Evolutionary conservation across 805 yeast genomes (phyloP).

Genomic region (Lipomyces anomalus): DNA sequence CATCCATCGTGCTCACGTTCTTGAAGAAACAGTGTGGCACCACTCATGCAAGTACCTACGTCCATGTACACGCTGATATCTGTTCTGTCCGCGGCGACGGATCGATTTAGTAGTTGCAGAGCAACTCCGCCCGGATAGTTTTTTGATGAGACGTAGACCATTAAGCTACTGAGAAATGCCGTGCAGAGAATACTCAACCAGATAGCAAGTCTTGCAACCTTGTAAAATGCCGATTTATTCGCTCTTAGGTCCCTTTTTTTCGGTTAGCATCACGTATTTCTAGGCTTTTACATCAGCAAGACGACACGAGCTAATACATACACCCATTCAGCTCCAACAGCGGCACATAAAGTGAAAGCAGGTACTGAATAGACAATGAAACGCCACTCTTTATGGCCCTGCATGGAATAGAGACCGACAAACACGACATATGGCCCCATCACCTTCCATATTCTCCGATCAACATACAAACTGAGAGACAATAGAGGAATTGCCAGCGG

Average conservation of each 20-base stretch:
- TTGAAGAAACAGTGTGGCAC: constrained; percentile 71
- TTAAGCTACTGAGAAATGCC: constrained; percentile 42
- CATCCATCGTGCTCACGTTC: constrained; percentile 33
- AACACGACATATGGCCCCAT: constrained; percentile 49
- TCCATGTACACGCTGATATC: constrained; percentile 60
- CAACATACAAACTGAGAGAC: constrained; percentile 42
- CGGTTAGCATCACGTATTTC: constrained; percentile 8
- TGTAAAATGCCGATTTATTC: constrained; percentile 32
- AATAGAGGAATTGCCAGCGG: constrained; percentile 35
- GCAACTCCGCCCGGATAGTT: constrained; percentile 93
- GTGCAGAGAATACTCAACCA: constrained; percentile 3
- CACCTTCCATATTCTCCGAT: constrained; percentile 33
- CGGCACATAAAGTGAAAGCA: constrained; percentile 55
- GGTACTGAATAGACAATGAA: constrained; percentile 77
- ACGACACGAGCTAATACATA: constrained; percentile 17
- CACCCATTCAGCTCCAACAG: constrained; percentile 45
- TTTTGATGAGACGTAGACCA: constrained; percentile 57
- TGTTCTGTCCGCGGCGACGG: constrained; percentile 20
- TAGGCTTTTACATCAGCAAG: constrained; percentile 32
- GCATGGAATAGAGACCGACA: constrained; percentile 63
- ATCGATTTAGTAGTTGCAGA: constrained; percentile 48
- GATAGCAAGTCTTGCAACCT: constrained; percentile 31
- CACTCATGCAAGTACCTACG: constrained; percentile 80
- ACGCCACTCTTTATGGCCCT: constrained; percentile 94
- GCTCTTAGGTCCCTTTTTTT: constrained; percentile 17